Percentiles rank a stretch among this genome's conserved stretches.
These are phyloP conservation scores for Saccharata proteae DNA, from an alignment of 2,329 filamentous ascomycete species.

Conservation along the genomic window DNA sequence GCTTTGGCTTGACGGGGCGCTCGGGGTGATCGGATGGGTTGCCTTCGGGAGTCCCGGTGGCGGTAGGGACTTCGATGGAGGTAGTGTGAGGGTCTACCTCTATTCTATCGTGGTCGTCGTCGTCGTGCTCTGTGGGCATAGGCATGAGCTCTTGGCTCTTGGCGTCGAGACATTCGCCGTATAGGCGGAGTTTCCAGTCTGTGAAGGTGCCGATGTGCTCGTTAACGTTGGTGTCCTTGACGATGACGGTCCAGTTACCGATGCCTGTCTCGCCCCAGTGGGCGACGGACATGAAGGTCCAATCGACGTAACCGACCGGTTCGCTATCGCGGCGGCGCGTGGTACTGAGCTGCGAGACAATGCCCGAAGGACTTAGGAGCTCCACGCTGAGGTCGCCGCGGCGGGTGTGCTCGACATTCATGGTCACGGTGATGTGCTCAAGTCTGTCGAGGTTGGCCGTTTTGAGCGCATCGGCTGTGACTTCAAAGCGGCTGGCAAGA, in stretches of 20 bases:
- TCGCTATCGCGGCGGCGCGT: constrained; percentile 58
- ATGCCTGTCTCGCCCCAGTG: constrained; percentile 89
- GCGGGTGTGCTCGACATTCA: constrained; percentile 83
- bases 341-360: constrained; percentile 74
- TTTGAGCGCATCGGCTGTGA: constrained; percentile 70
- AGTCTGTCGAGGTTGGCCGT: constrained; percentile 72
- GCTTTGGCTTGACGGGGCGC: constrained; percentile 49
- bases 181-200: constrained; percentile 90
- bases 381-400: constrained; percentile 91
- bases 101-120: constrained; percentile 62
- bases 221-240: constrained; percentile 76
- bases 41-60: constrained; percentile 30
- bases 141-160: constrained; percentile 62
- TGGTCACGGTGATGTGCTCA: constrained; percentile 93
- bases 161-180: constrained; percentile 76
- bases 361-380: constrained; percentile 67
- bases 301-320: constrained; percentile 67
- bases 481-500: constrained; percentile 64
- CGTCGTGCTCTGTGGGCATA: constrained; percentile 70
- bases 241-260: constrained; percentile 81
- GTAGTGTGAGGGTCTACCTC: constrained; percentile 49
- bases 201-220: constrained; percentile 64
- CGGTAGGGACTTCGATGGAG: constrained; percentile 32
- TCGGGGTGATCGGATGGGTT: constrained; percentile 34
- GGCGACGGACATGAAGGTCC: constrained; percentile 98